Evolutionary conservation across 2,329 filamentous ascomycete species (phyloP), one percentile per base, ranked within the genome.

Genomic region (Lomentospora prolificans): DNA sequence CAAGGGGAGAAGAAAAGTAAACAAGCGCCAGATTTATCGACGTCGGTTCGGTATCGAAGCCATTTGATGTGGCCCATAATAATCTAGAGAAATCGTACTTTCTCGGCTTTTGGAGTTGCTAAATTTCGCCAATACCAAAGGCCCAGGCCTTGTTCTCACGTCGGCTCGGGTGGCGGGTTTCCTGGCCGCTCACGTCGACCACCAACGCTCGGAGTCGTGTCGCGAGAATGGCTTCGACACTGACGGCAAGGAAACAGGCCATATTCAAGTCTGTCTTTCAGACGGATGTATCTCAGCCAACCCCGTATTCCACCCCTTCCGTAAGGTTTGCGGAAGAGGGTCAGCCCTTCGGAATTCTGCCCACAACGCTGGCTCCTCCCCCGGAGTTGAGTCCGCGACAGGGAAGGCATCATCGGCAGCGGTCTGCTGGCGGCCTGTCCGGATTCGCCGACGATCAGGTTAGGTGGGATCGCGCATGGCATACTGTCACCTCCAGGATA

Each of bases 401-500:
- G n/a, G n/a, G 50, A 55, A 48, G 27, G 24, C 22, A 57, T 60
- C 60, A 52, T 50, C 61, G 61, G 57, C 60, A 60, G 54, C 59
- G 55, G 50, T 57, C 58, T 31, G 25, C 50, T 12, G 30, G 46
- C 30, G 46, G 31, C 5, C 3, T 50, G 25, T 44, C 46, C 4
- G 48, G 46, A 22, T 48, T 30, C n/a, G 54, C 30, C 28, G 30
- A 56, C 58, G 75, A 82, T 60, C 82, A 84, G 67, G 72, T 75
- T 55, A 74, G 73, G 59, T 84, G 77, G 74, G 80, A 85, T 63
- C 71, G 77, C 59, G 80, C 82, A 57, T 86, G 83, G 83, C 78
- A 82, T 63, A 69, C 73, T 27, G 81, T 85, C 58, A 85, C 81
- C 14, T 73, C 78, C 28, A 72, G 72, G 31, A 78, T 86, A 50